Evolutionary conservation across 2,329 filamentous ascomycete species (phyloP).

Genomic region (Microdochium trichocladiopsis): DNA sequence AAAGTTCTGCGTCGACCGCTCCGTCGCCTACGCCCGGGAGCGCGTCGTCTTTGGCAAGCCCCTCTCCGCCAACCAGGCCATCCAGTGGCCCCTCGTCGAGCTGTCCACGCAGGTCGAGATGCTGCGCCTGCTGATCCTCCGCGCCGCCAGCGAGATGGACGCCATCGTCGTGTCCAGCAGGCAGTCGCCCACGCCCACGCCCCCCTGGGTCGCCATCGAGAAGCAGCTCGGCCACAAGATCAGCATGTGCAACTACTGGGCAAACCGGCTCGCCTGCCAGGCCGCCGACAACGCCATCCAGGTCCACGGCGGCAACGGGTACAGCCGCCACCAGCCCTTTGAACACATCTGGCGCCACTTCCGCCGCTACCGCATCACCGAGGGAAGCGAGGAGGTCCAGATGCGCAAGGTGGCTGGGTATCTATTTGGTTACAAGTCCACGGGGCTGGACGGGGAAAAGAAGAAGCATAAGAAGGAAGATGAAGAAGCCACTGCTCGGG

Average conservation of each 20-base stretch:
- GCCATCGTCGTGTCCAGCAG: constrained; percentile 29
- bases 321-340: constrained; percentile 51
- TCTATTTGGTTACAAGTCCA: constrained; percentile 22
- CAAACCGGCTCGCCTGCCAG: constrained; percentile 51
- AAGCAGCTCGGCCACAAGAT: constrained; percentile 53
- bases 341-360: constrained; percentile 62
- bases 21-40: constrained; percentile 46
- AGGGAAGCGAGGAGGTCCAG: constrained; percentile 59
- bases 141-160: constrained; percentile 57
- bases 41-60: constrained; percentile 49
- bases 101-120: constrained; percentile 55
- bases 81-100: constrained; percentile 58
- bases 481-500: not conserved
- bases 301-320: constrained; percentile 53
- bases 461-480: not conserved
- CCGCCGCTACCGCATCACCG: constrained; percentile 54
- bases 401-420: constrained; percentile 58
- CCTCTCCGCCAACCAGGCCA: constrained; percentile 52
- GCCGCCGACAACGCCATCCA: constrained; percentile 57
- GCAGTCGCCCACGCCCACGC: constrained; percentile 15
- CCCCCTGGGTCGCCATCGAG: constrained; percentile 46
- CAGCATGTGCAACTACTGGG: constrained; percentile 61
- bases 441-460: constrained; percentile 2
- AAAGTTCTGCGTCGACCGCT: constrained; percentile 50
- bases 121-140: constrained; percentile 52